Conservation (phyloP, 257 asterid species). For the Eucommia ulmoides region DNA sequence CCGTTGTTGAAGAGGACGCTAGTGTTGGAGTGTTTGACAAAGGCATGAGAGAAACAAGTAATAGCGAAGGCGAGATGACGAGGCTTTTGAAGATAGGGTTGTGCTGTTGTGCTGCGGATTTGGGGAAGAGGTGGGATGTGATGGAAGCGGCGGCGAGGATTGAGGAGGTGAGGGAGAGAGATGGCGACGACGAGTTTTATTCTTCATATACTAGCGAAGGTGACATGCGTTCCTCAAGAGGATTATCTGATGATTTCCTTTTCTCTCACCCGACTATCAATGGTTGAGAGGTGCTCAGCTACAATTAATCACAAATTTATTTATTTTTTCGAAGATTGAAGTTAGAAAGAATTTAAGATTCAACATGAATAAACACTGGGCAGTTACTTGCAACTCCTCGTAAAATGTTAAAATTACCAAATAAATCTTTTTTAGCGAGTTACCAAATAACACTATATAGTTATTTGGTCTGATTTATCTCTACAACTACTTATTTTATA, state of each 20-base stretch:
- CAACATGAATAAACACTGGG: no score
- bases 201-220: constrained; percentile 1
- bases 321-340: no score
- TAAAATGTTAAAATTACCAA: no score
- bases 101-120: constrained; percentile 41
- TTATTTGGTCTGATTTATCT: no score
- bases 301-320: no score
- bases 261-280: no score
- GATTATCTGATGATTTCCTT: background rate
- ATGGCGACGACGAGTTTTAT: constrained; percentile 11
- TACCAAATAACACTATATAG: no score
- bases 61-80: constrained; percentile 46
- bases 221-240: background rate
- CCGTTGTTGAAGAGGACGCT: constrained; percentile 20
- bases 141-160: constrained; percentile 45
- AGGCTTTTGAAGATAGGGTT: constrained; percentile 57
- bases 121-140: constrained; percentile 55
- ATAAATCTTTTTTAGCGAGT: no score
- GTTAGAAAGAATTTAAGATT: no score
- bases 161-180: constrained; percentile 51
- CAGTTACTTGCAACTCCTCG: no score
- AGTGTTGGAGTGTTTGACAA: constrained; percentile 40
- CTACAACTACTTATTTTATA: no score
- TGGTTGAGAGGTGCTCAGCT: no score
- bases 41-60: constrained; percentile 31